These are phyloP conservation scores for Oryza glaberrima DNA, from an alignment of 176 grass and related monocot species.

Conservation along the genomic window DNA sequence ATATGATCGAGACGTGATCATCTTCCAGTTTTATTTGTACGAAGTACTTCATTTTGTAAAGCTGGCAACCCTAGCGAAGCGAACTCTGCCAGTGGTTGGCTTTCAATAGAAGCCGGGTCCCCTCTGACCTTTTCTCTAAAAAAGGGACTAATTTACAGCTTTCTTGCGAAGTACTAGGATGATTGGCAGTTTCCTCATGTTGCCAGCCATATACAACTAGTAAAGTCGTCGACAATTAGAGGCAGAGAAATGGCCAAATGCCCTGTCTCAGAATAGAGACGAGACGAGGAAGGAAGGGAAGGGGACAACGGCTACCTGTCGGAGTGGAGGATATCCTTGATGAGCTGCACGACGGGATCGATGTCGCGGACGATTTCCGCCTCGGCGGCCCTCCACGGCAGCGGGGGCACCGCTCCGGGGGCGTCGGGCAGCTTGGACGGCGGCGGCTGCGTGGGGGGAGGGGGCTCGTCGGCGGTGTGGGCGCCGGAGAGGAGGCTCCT, in stretches of 20 bases:
- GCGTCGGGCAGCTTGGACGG: constrained; percentile 28
- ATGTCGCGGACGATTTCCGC: constrained; percentile 70
- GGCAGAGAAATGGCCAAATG: too few species aligned
- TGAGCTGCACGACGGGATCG: constrained; percentile 54
- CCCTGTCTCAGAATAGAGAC: neutral
- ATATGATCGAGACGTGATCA: too few species aligned
- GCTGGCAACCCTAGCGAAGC: too few species aligned
- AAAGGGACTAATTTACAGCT: too few species aligned
- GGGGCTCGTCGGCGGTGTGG: constrained; percentile 37
- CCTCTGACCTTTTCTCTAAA: too few species aligned
- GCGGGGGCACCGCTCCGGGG: constrained; percentile 7
- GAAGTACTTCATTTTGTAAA: too few species aligned
- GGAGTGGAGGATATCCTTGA: constrained; percentile 89
- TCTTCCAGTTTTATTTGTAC: too few species aligned
- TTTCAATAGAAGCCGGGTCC: too few species aligned
- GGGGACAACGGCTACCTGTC: constrained; percentile 45
- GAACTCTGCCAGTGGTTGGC: too few species aligned
- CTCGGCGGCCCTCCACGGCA: constrained; percentile 59
- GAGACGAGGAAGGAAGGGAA: neutral
- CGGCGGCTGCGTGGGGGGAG: constrained; percentile 24
- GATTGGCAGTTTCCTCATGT: too few species aligned
- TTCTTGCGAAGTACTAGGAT: too few species aligned
- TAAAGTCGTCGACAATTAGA: neutral
- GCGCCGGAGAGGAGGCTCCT: constrained; percentile 25
- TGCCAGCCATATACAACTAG: too few species aligned